Percentiles rank a stretch among this genome's conserved stretches.
These are phyloP conservation scores for Collybiopsis confluens DNA, from an alignment of 768 basidiomycete species.

Conservation along the genomic window DNA sequence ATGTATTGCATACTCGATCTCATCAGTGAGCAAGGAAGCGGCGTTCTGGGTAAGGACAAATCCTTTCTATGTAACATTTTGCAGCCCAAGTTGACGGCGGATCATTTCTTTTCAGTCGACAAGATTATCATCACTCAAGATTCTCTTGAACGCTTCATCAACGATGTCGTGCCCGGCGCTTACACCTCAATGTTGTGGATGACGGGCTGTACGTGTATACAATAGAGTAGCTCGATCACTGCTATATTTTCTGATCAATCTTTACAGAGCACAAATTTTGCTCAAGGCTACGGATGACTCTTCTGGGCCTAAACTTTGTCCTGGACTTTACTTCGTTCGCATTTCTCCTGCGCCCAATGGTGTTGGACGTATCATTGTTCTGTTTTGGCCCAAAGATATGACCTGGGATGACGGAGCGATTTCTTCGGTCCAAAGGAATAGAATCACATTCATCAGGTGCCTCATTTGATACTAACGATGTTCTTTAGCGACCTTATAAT, in stretches of 20 bases:
- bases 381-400: constrained; percentile 60
- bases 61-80: not conserved
- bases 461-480: not conserved
- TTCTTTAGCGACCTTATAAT: too few species aligned
- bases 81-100: not conserved
- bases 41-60: constrained; percentile 33
- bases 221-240: not conserved
- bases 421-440: constrained; percentile 43
- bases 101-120: constrained; percentile 50
- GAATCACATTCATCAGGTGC: constrained; percentile 55
- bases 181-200: constrained; percentile 44
- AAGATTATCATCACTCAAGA: constrained; percentile 59
- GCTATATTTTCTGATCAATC: not conserved
- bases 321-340: constrained; percentile 46
- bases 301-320: constrained; percentile 30
- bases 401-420: constrained; percentile 53
- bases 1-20: constrained; percentile 53
- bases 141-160: constrained; percentile 44
- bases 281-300: constrained; percentile 13
- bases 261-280: constrained; percentile 17
- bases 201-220: constrained; percentile 34
- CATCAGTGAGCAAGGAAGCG: constrained; percentile 45
- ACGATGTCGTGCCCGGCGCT: constrained; percentile 44
- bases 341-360: constrained; percentile 5
- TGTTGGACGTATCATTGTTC: constrained; percentile 33